A percentile compares a stretch with the other conserved stretches of the same genome.
Evolutionary conservation across 2,329 filamentous ascomycete species (phyloP).

Genomic region (Massarina eburnea): DNA sequence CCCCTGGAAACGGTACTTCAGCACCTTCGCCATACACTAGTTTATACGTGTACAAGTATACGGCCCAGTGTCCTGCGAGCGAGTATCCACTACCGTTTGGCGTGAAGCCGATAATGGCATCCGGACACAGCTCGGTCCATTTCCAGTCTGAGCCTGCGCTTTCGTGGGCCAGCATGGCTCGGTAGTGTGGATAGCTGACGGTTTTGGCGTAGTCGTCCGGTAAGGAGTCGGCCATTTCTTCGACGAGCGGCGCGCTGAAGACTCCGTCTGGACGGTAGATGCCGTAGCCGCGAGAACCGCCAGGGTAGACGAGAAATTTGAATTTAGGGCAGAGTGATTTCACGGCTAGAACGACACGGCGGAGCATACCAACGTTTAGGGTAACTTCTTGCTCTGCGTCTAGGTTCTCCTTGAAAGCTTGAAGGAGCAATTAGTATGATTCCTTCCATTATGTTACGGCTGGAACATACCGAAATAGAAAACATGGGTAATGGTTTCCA

Average conservation of each 20-base stretch:
- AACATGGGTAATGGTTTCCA: constrained; percentile 38
- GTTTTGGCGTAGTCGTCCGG: constrained; percentile 26
- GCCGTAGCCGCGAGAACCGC: constrained; percentile 31
- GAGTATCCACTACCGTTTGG: no score
- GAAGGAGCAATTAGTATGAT: no score
- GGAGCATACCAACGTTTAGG: constrained; percentile 37
- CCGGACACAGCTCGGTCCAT: constrained; percentile 41
- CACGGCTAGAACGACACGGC: constrained; percentile 35
- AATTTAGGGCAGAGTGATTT: constrained; percentile 30
- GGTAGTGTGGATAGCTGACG: constrained; percentile 39
- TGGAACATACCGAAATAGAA: no score
- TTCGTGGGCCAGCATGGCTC: constrained; percentile 22
- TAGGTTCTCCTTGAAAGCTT: constrained; percentile 20
- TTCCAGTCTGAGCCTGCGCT: constrained; percentile 35
- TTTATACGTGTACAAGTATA: no score
- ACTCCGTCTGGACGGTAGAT: constrained; percentile 27
- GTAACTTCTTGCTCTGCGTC: constrained; percentile 16
- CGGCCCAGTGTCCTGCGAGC: no score
- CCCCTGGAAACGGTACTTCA: no score
- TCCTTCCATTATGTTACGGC: no score
- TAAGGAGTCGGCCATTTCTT: constrained; percentile 24
- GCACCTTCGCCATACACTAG: no score
- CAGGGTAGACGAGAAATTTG: constrained; percentile 36
- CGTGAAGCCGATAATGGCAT: constrained; percentile 43
- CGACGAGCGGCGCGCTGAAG: constrained; percentile 33